Base-by-base conservation (phyloP, 768 basidiomycete genomes). In the Tephrocybe sp. region DNA sequence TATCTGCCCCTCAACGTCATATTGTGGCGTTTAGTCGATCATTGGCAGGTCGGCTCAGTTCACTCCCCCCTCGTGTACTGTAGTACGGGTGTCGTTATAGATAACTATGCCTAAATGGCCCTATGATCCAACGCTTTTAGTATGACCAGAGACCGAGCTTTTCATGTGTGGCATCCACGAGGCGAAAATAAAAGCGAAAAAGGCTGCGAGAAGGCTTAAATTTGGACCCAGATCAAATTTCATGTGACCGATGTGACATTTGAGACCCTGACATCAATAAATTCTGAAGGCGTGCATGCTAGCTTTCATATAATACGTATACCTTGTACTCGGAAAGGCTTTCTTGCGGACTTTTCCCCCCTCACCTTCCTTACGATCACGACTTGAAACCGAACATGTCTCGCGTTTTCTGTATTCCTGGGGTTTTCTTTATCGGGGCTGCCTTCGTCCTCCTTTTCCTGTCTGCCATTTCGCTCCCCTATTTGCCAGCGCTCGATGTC, bases 401-500 rank as follows among this genome's bases (percentile, higher is more conserved):
- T 28, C 57, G 57, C 12, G 31, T 51, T 27, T 63, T 85, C 68
- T 84, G 83, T 60, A 70, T 89, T 52, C 83, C 84, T 3, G 84
- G 81, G 26, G 49, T 89, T 45, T 63, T 83, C 53, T 71, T 76
- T 53, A 63, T 74, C 28, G 70, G 80, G 58, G 68, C 64, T 36
- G 87, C 89, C 22, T 77, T 89, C 50, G 75, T 85, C 1, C 77
- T 90, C 53, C 78, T 77, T 56, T 71, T 89, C 61, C 68, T 90
- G 54, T 78, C 82, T 26, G 83, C 87, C 11, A 74, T 91, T 41
- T 90, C 88, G 13, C 69, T 89, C 3, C 89, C 89, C 1, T 83
- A 70, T 67, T 72, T 91, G 18, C 72, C 83, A 16, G 79, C 76
- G 0, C 69, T 89, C 56, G 88, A 89, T 65, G 72, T 91, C 59